These are phyloP conservation scores for Botrytis galanthina DNA, from an alignment of 2,329 filamentous ascomycete species.

Conservation along the genomic window DNA sequence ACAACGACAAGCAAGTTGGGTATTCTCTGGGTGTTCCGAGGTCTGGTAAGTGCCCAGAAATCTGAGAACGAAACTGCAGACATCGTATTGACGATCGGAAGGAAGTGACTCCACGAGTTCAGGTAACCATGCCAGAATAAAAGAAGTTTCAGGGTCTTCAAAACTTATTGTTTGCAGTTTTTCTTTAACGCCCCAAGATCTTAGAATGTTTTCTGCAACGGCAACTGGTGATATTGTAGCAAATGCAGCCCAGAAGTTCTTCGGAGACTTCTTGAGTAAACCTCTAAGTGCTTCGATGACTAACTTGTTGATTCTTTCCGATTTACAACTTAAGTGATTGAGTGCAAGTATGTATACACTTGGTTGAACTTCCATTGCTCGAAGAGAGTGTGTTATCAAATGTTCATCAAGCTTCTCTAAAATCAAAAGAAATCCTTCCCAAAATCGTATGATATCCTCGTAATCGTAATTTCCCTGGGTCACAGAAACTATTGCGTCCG, in stretches of 20 bases:
- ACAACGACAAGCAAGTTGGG: slow-evolving; percentile 60
- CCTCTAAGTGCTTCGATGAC: slow-evolving; percentile 68
- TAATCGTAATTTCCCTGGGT: slow-evolving; percentile 50
- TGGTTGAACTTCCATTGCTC: slow-evolving; percentile 74
- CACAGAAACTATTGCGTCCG: slow-evolving; percentile 62
- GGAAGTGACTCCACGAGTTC: slow-evolving; percentile 77
- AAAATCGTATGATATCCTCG: slow-evolving; percentile 66
- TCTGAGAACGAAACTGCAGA: slow-evolving; percentile 74
- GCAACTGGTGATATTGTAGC: slow-evolving; percentile 75
- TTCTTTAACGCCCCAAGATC: slow-evolving; percentile 63
- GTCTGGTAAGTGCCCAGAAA: slow-evolving; percentile 66
- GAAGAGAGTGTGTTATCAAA: slow-evolving; percentile 73
- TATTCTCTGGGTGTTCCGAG: slow-evolving; percentile 51
- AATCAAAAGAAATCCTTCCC: slow-evolving; percentile 73
- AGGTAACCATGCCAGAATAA: slow-evolving; percentile 73
- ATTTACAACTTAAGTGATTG: slow-evolving; percentile 51
- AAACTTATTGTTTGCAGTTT: slow-evolving; percentile 60
- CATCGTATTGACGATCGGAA: slow-evolving; percentile 71
- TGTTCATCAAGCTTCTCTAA: slow-evolving; percentile 70
- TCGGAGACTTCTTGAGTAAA: slow-evolving; percentile 72
- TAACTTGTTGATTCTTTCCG: slow-evolving; percentile 60
- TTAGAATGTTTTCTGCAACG: slow-evolving; percentile 81
- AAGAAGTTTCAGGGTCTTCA: slow-evolving; percentile 51
- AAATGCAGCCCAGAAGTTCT: slow-evolving; percentile 86
- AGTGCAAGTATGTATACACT: slow-evolving; percentile 65